Percentiles rank a stretch among this genome's conserved stretches.
These are phyloP conservation scores for Lentinula novae-zelandiae DNA, from an alignment of 1,284 basidiomycete genomes.

Conservation along the genomic window DNA sequence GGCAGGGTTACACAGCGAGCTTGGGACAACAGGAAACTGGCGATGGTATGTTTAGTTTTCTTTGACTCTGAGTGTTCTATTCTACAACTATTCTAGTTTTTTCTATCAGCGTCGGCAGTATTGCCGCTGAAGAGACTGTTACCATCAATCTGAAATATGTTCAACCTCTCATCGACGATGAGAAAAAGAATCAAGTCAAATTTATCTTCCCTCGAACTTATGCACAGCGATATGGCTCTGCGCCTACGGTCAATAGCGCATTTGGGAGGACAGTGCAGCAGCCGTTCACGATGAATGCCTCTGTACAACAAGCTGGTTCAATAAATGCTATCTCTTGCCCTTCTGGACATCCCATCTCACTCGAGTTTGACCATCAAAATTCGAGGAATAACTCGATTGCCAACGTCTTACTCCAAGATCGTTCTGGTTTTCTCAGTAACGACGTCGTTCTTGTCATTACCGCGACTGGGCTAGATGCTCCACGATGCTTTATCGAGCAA, in stretches of 20 bases:
- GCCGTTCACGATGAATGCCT: conserved; percentile 2
- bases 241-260: conserved; percentile 1
- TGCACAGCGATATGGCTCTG: conserved; percentile 11
- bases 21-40: background rate
- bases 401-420: conserved; percentile 3
- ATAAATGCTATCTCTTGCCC: conserved; percentile 12
- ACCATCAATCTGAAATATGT: conserved; percentile 11
- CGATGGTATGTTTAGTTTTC: too few relatives aligned
- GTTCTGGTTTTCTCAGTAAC: conserved; percentile 4
- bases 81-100: background rate
- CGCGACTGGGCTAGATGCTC: conserved; percentile 21
- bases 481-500: conserved; percentile 27
- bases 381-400: conserved; percentile 2
- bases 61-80: too few relatives aligned
- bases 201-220: conserved; percentile 12
- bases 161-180: conserved; percentile 14
- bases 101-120: conserved; percentile 12
- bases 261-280: background rate
- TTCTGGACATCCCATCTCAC: conserved; percentile 9
- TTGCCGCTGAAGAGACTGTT: conserved; percentile 7
- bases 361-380: conserved; percentile 3
- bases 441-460: conserved; percentile 23
- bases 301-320: conserved; percentile 7
- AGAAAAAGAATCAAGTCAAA: conserved; percentile 12
- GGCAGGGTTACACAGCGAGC: background rate